Base-by-base conservation (phyloP, 768 basidiomycete species). In the Nidularia pulvinata region DNA sequence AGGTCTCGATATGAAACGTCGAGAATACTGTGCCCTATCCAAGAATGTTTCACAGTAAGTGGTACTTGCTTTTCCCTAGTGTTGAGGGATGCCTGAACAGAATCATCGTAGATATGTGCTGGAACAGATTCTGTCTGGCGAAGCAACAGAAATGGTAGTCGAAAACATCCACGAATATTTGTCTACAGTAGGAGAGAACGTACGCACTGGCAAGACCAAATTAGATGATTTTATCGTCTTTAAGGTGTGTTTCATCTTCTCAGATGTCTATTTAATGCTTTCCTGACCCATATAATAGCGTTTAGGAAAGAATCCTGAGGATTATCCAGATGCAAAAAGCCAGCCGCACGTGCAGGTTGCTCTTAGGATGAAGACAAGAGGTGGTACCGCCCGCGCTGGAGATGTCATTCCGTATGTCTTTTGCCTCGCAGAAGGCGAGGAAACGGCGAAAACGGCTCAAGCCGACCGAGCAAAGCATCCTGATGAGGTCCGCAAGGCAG, bases 341-440 rank as follows among this genome's bases (percentile, higher is more conserved):
- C 95, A 95, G 61, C 97, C 97, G 1, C 97, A 99, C 62, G 96
- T 98, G 1, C 95, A 97, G 63, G 97, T 99, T 14, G 96, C 95
- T 0, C 73, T 97, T 48, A 81, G 91, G 37, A 83, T 96, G 87
- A 95, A 95, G 71, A 78, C 84, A 4, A 89, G 83, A 57, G 93
- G 95, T 33, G 85, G 82, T 5, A 84, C 83, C 9, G 91, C 93
- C 0, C 86, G 88, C 33, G 80, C 79, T 1, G 95, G 97, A 46
- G 95, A 98, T 65, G 96, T 99, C 53, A 92, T 99, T 54, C 87
- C 95, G 0, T 99, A 99, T 67, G 80, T 98, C 37, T 98, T 99
- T 68, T 98, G 96, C 65, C 61, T 90, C 2, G 78, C 82, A 3
- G 87, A 89, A 46, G 89, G 88, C 37, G 85, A 85, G 37, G 86